Evolutionary conservation across 1,284 basidiomycete genomes (phyloP).

Genomic region (Leccinum laetum): DNA sequence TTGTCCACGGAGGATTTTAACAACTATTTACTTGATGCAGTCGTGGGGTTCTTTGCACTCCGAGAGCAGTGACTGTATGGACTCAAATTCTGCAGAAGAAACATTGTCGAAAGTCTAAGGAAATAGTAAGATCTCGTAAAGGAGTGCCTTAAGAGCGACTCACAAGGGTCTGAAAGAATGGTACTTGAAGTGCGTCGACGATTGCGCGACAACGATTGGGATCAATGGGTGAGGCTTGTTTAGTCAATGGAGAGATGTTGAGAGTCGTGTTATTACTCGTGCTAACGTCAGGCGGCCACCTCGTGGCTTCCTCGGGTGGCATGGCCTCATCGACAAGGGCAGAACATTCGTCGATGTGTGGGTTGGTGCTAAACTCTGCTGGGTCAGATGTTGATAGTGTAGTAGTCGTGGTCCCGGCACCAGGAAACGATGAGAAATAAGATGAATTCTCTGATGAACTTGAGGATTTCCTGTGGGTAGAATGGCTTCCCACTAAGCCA

Average conservation of each 20-base stretch:
- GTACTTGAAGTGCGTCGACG: not conserved
- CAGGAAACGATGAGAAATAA: no score
- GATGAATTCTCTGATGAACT: no score
- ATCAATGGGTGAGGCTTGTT: not conserved
- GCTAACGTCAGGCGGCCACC: not conserved
- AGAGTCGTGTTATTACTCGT: not conserved
- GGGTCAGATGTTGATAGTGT: no score
- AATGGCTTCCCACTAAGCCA: no score
- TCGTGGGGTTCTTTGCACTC: not conserved
- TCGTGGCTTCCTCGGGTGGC: not conserved
- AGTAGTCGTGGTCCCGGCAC: no score
- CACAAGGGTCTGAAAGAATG: not conserved
- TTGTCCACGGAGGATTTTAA: not conserved
- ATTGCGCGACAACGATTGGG: not conserved
- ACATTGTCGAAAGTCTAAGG: not conserved
- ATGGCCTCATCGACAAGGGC: not conserved
- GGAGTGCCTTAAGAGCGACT: not conserved
- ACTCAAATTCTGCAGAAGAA: not conserved
- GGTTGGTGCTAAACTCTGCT: no score
- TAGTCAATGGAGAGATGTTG: not conserved
- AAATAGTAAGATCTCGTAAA: not conserved
- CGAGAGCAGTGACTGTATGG: not conserved
- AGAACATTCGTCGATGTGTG: no score
- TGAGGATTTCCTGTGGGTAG: no score
- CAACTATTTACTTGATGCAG: not conserved